Evolutionary conservation across 2,329 filamentous ascomycete species (phyloP).

Genomic region (Trichoderma pleuroti): DNA sequence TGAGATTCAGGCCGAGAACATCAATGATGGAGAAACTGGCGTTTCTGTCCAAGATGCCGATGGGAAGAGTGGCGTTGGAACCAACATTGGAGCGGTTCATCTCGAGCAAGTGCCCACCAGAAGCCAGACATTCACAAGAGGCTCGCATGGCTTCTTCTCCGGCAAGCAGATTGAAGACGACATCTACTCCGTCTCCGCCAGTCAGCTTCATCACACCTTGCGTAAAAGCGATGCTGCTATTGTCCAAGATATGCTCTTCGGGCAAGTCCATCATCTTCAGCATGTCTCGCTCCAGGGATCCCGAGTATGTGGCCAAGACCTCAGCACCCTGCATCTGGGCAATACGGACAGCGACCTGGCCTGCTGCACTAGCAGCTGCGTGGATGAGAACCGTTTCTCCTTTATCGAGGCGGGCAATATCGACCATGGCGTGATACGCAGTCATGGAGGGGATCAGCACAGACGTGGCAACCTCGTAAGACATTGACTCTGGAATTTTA

Average conservation of each 20-base stretch:
- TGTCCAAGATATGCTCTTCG: conserved; percentile 32
- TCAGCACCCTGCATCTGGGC: conserved; percentile 27
- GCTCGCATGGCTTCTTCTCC: conserved; percentile 29
- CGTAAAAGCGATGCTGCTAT: conserved; percentile 28
- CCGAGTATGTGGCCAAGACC: conserved; percentile 24
- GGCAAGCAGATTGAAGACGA: conserved; percentile 34
- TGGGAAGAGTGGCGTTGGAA: conserved; percentile 10
- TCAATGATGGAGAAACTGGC: conserved; percentile 23
- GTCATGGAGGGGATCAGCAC: conserved; percentile 34
- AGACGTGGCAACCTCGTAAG: conserved; percentile 33
- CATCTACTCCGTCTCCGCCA: conserved; percentile 31
- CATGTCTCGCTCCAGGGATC: conserved; percentile 30
- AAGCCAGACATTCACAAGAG: conserved; percentile 36
- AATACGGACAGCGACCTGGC: conserved; percentile 32
- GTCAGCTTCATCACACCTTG: conserved; percentile 29
- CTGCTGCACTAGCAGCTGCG: conserved; percentile 31
- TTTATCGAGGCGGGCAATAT: conserved; percentile 28
- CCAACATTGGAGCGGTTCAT: conserved; percentile 34
- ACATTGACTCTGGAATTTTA: conserved; percentile 36
- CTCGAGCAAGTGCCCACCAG: conserved; percentile 35
- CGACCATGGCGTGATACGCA: conserved; percentile 24
- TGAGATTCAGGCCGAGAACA: conserved; percentile 16
- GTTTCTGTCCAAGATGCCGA: conserved; percentile 23
- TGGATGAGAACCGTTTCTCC: conserved; percentile 37
- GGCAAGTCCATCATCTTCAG: conserved; percentile 30